phyloP scores from a whole-genome alignment of 2,329 filamentous ascomycete genomes.

The Pyricularia sp. region DNA sequence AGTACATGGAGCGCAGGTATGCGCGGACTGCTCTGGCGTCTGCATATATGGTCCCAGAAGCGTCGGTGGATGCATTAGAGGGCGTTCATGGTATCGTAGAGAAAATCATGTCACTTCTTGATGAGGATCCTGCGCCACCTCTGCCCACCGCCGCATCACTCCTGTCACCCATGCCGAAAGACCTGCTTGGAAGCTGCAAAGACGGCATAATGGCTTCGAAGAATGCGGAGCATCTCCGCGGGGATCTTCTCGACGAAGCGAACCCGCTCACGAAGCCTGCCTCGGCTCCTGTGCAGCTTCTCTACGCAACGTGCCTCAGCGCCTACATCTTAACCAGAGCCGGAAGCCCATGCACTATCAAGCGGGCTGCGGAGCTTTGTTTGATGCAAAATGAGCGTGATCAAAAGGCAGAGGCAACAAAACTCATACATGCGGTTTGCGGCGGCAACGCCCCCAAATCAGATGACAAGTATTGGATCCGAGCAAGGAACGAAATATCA shows the following conservation, averaged over 20 bases:
- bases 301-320: constrained; percentile 55
- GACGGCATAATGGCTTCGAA: constrained; percentile 26
- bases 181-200: constrained; percentile 7
- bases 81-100: constrained; percentile 51
- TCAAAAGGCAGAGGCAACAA: constrained; percentile 50
- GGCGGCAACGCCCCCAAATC: constrained; percentile 39
- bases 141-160: constrained; percentile 37
- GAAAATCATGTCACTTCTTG: constrained; percentile 50
- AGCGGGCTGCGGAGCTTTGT: constrained; percentile 50
- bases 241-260: constrained; percentile 44
- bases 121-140: constrained; percentile 46
- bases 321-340: constrained; percentile 44
- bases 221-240: constrained; percentile 36
- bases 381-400: constrained; percentile 55
- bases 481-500: constrained; percentile 52
- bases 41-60: constrained; percentile 56
- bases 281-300: constrained; percentile 42
- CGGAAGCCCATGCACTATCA: constrained; percentile 40
- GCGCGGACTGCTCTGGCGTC: constrained; percentile 58
- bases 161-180: constrained; percentile 28
- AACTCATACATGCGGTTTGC: constrained; percentile 43
- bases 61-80: constrained; percentile 46
- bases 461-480: constrained; percentile 56
- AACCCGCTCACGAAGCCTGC: constrained; percentile 59
- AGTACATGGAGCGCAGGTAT: constrained; percentile 53